Base-by-base conservation (phyloP, 257 asterid species). In the Anisodus acutangulus region DNA sequence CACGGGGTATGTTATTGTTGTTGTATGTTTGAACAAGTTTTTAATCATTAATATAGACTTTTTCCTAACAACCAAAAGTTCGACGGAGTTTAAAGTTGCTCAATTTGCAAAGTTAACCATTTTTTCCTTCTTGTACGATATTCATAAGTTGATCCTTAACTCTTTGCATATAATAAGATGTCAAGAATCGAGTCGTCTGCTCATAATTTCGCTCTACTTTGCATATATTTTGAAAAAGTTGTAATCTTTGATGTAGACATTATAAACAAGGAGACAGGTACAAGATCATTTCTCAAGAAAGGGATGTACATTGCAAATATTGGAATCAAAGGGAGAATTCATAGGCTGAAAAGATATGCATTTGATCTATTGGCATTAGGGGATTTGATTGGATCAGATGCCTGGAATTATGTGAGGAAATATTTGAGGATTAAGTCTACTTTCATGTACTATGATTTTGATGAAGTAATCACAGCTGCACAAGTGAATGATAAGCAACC, bases 341-440 rank as follows among this genome's bases (percentile, higher is more conserved):
- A 82, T 49, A 91, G 97, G 88, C 81, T 95, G 86, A 93, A 89
- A 71, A 91, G 84, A 87, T 95, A 89, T 54, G 98, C 98, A 0
- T 95, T 95, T 84, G 98, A 93, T 84, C 90, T 95, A 47, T 78
- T 95, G 79, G 98, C 98, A 10, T 67, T 93, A 89, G 98, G 87
- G 60, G 98, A 95, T 70, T 85, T 95, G 90, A 92, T 95, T 6
- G 95, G 93, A 1, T 90, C 90, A 39, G 97, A 95, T 53, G 91
- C 95, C 0, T 88, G 94, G 92, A 95, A 91, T 64, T 95, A 95
- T 51, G 97, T 93, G 0, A 84, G 91, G 85, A 91, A 89, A 84
- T 93, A 91, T 70, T 87, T 93, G 16, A 89, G 93, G 16, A 89
- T 92, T 39, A 95, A 92, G 66, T 91, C 94, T 0, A 93, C 98